These are phyloP conservation scores for Xylaria digitata DNA, from an alignment of 2,329 filamentous ascomycete genomes.

Conservation along the genomic window DNA sequence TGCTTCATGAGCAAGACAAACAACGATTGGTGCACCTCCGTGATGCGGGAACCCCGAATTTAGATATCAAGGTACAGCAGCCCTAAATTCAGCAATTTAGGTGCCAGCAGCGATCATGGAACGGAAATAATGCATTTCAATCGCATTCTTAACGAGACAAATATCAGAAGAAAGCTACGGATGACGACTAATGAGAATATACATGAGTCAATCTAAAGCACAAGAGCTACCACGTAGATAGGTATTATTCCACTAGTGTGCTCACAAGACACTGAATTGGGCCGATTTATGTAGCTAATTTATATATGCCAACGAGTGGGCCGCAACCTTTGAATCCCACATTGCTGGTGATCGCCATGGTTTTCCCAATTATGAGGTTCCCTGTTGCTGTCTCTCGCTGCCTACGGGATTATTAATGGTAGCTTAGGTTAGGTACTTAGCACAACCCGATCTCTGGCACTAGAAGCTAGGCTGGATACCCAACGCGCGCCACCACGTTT, in stretches of 20 bases:
- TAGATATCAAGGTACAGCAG: background rate
- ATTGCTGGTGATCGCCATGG: background rate
- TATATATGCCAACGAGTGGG: background rate
- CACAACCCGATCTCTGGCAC: background rate
- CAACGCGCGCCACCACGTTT: background rate
- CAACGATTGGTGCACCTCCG: background rate
- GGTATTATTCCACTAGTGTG: slow-evolving; percentile 6
- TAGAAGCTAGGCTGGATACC: background rate
- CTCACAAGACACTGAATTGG: slow-evolving; percentile 8
- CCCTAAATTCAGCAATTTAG: background rate
- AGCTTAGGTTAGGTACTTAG: background rate
- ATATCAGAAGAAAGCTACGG: slow-evolving; percentile 25
- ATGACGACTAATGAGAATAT: slow-evolving; percentile 27
- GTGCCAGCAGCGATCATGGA: slow-evolving; percentile 11
- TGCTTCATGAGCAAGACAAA: slow-evolving; percentile 13
- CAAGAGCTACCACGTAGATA: slow-evolving; percentile 5
- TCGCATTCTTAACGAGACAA: slow-evolving; percentile 19
- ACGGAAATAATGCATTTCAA: slow-evolving; percentile 18
- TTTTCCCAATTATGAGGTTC: background rate
- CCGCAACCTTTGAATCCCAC: background rate
- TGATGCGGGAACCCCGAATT: slow-evolving; percentile 1
- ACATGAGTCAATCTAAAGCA: slow-evolving; percentile 14
- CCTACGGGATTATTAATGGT: background rate
- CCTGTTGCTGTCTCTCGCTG: no score
- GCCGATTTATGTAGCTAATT: background rate